A percentile compares a stretch with the other conserved stretches of the same genome.
Evolutionary conservation across 2,329 filamentous ascomycete genomes (phyloP).

Genomic region (Catunica adiposa): DNA sequence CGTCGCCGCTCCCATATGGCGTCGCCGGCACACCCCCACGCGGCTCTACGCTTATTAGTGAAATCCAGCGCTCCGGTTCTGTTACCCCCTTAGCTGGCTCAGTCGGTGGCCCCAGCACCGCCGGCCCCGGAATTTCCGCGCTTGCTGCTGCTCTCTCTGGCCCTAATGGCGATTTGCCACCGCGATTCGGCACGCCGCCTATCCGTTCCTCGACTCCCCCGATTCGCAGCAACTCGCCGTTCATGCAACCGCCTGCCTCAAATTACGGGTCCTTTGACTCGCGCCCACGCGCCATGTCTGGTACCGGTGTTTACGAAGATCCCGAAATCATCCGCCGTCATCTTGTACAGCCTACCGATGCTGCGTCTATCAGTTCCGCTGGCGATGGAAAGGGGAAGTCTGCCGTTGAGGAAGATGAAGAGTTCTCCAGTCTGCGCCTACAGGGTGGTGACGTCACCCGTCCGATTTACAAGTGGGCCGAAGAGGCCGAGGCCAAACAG

Average conservation of each 20-base stretch:
- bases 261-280: constrained; percentile 79
- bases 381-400: constrained; percentile 40
- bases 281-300: constrained; percentile 38
- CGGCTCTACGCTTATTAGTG: constrained; percentile 21
- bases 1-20: constrained; percentile 36
- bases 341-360: constrained; percentile 52
- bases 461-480: constrained; percentile 92
- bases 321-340: constrained; percentile 84
- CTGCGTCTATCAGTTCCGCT: constrained; percentile 31
- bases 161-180: constrained; percentile 52
- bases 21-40: constrained; percentile 28
- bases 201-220: constrained; percentile 42
- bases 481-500: constrained; percentile 60
- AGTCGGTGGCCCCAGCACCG: constrained; percentile 44
- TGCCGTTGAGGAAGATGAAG: constrained; percentile 44
- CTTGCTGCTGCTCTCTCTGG: constrained; percentile 74
- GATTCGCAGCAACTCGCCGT: constrained; percentile 23
- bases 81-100: constrained; percentile 26
- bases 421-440: constrained; percentile 83
- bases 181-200: constrained; percentile 51
- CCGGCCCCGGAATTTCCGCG: constrained; percentile 71
- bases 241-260: constrained; percentile 20
- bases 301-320: constrained; percentile 52
- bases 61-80: constrained; percentile 24
- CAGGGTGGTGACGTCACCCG: constrained; percentile 91